Evolutionary conservation across 2,329 filamentous ascomycete genomes (phyloP), one percentile per base, ranked within the genome.

Genomic region (Graphium sp.): DNA sequence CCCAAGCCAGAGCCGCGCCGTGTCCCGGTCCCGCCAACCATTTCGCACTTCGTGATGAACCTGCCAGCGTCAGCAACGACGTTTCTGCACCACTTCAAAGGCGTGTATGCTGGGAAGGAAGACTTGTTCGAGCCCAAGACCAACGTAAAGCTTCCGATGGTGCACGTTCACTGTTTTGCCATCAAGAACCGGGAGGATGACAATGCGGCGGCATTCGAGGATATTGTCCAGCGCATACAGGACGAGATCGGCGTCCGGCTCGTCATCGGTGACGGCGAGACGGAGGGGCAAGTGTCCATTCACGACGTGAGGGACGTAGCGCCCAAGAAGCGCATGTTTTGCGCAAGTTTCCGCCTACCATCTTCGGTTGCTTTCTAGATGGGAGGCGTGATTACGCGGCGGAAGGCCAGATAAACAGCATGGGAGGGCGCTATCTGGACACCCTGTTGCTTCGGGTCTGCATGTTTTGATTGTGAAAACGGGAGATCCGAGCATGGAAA

Each of bases 21-120:
- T 35, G 45, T 71, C 17, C 55, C 60, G 8, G 60, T 84, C 25
- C 87, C 87, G 3, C 63, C 64, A 3, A 74, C 75, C 21, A 81
- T 95, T 47, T 66, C 74, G n/a, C 89, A 95, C 56, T 98, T 85
- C 49, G 79, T 95, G 39, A 94, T 98, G 82, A 98, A 98, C 53
- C 74, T 98, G 11, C 89, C 89, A 1, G 89, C 85, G 2, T 79
- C 74, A 1, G 87, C 89, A 1, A 75, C 89, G 34, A 74, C 79
- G 33, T 98, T 98, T 47, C 62, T 94, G 14, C 58, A 60, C 31
- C 52, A 53, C 41, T 56, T 43, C 40, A 24, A 25, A 14, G 87
- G 89, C 5, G 52, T 93, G 11, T 95, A 94, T 47, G 55, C 66
- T n/a, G 73, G 73, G 4, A 62, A 70, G 15, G 73, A 84, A 47